phyloP scores from a whole-genome alignment of 169 alveolate species.

The Ichthyophthirius multifiliis region DNA sequence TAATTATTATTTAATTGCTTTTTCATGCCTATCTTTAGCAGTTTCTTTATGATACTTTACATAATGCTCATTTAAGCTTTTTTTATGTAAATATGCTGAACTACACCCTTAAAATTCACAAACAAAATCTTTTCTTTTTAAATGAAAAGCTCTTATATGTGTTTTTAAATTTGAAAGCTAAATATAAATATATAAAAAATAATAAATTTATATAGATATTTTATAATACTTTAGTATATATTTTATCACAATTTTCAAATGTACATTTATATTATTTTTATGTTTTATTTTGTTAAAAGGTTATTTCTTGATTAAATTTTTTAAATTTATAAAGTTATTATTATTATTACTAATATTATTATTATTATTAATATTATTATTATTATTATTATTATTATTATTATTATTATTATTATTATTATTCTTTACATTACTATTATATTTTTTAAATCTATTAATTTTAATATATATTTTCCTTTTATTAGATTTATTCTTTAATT shows the following conservation, averaged over 20 bases:
- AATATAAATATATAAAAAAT: not conserved
- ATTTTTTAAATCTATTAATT: no score
- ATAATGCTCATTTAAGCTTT: slow-evolving; percentile 17
- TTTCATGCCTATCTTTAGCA: no score
- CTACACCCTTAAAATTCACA: not conserved
- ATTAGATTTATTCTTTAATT: not conserved
- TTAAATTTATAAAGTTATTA: no score
- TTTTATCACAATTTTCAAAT: not conserved
- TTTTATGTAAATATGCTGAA: slow-evolving; percentile 5
- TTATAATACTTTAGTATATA: slow-evolving; percentile 4
- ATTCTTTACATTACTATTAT: not conserved
- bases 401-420: no score
- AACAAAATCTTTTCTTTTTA: not conserved
- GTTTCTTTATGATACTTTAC: no score
- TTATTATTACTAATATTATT: not conserved
- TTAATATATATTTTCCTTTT: not conserved
- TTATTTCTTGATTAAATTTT: no score
- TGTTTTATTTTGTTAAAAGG: not conserved
- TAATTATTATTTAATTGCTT: no score
- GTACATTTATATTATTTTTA: not conserved
- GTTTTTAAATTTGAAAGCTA: slow-evolving; percentile 16
- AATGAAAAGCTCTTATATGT: slow-evolving; percentile 11
- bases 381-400: no score
- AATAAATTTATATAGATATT: no score
- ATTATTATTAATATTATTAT: no score